phyloP scores from a whole-genome alignment of 2,329 filamentous ascomycete species.

The Rhinocladiella similis region DNA sequence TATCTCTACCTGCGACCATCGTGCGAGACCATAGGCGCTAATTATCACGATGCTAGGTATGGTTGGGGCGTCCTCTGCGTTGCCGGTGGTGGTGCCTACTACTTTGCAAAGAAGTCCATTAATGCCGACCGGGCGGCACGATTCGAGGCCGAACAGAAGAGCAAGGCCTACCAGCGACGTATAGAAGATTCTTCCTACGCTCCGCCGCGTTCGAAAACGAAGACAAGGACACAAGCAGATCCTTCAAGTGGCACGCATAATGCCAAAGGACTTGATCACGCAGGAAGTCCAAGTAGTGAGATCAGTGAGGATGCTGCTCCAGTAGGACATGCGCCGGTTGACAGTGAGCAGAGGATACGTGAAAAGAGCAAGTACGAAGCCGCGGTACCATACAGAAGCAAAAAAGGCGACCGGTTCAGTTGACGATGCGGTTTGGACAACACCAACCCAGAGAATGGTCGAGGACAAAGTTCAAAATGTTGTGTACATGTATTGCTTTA shows the following conservation, averaged over 20 bases:
- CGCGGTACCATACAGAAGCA: constrained; percentile 69
- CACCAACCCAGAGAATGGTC: neutral
- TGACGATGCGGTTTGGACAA: constrained; percentile 33
- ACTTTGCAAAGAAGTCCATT: constrained; percentile 92
- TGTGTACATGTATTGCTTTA: constrained; percentile 17
- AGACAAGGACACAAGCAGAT: constrained; percentile 27
- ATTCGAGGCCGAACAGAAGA: constrained; percentile 69
- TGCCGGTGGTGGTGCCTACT: constrained; percentile 88
- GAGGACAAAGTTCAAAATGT: constrained; percentile 1
- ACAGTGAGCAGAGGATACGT: constrained; percentile 62
- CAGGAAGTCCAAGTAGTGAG: constrained; percentile 70
- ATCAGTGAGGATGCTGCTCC: constrained; percentile 78
- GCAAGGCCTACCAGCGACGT: constrained; percentile 41
- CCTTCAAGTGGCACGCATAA: constrained; percentile 24
- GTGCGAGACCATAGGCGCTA: neutral
- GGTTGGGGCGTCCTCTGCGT: constrained; percentile 89
- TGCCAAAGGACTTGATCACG: constrained; percentile 48
- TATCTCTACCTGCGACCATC: too few relatives aligned
- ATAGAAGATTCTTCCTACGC: constrained; percentile 35
- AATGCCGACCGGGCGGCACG: constrained; percentile 80
- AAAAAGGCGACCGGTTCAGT: constrained; percentile 83
- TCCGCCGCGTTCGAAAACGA: constrained; percentile 21
- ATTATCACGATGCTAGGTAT: constrained; percentile 57
- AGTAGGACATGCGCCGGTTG: constrained; percentile 75
- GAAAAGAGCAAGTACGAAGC: constrained; percentile 94